Evolutionary conservation across 176 grass and related monocot species (phyloP).

Genomic region (Olyra latifolia): DNA sequence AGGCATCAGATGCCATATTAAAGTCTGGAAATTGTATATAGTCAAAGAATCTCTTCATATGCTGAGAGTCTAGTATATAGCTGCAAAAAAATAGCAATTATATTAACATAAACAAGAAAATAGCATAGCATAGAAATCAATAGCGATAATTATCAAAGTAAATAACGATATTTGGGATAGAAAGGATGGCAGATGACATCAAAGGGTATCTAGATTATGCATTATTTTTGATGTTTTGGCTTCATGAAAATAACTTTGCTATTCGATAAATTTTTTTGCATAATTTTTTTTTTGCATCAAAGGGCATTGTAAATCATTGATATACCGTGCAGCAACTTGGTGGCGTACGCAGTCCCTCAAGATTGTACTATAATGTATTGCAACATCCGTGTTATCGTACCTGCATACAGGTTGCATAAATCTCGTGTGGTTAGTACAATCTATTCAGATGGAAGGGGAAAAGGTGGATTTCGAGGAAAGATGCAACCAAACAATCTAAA

Average conservation of each 20-base stretch:
- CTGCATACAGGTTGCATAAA: constrained; percentile 12
- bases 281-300: neutral
- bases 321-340: constrained; percentile 64
- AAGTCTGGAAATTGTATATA: constrained; percentile 62
- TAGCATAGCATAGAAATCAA: neutral
- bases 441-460: too few species aligned
- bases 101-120: neutral
- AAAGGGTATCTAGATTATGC: neutral
- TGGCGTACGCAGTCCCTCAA: constrained; percentile 66
- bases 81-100: constrained; percentile 18
- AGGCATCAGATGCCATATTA: constrained; percentile 56
- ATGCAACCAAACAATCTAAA: neutral
- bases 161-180: neutral
- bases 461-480: neutral
- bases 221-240: neutral
- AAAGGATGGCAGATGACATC: neutral
- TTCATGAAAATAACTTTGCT: neutral
- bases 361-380: constrained; percentile 63
- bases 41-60: constrained; percentile 62
- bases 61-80: constrained; percentile 47
- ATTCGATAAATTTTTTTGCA: too few species aligned
- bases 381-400: constrained; percentile 57
- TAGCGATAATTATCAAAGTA: neutral
- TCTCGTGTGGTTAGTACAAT: neutral
- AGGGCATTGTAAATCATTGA: neutral